These are phyloP conservation scores for Thyridium curvatum DNA, from an alignment of 2,329 filamentous ascomycete genomes.

Conservation along the genomic window DNA sequence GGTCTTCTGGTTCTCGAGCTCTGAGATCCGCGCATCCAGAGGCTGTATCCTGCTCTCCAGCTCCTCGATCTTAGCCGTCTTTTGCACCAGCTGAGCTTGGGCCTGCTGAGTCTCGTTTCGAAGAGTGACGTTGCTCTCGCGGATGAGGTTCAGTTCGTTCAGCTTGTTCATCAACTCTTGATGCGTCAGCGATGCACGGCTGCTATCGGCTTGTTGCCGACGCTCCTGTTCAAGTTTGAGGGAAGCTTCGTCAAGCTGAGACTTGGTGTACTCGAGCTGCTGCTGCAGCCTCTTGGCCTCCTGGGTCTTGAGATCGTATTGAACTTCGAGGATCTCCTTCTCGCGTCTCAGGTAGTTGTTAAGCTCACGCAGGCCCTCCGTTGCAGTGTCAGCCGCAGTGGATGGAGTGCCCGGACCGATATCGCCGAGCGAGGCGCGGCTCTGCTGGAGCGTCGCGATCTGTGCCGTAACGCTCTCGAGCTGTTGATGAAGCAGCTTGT, in stretches of 20 bases:
- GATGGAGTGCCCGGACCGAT: slow-evolving; percentile 47
- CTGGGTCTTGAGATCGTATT: slow-evolving; percentile 82
- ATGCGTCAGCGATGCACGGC: slow-evolving; percentile 69
- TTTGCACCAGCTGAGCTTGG: slow-evolving; percentile 69
- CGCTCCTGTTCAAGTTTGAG: slow-evolving; percentile 90
- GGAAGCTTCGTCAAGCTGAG: slow-evolving; percentile 81
- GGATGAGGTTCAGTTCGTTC: slow-evolving; percentile 91
- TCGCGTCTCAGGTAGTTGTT: slow-evolving; percentile 88
- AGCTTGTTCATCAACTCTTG: slow-evolving; percentile 91
- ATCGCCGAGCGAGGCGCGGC: slow-evolving; percentile 47
- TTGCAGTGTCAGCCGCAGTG: slow-evolving; percentile 48
- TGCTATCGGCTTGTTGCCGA: slow-evolving; percentile 65
- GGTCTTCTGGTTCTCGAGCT: slow-evolving; percentile 74
- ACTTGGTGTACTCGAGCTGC: slow-evolving; percentile 80
- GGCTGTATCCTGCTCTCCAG: slow-evolving; percentile 73
- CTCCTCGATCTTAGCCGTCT: slow-evolving; percentile 67
- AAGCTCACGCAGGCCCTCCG: slow-evolving; percentile 79
- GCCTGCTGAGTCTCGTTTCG: slow-evolving; percentile 80
- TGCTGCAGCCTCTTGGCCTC: slow-evolving; percentile 86
- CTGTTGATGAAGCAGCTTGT: slow-evolving; percentile 83
- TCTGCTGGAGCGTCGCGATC: slow-evolving; percentile 73
- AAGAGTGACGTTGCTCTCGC: slow-evolving; percentile 88
- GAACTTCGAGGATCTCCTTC: slow-evolving; percentile 97
- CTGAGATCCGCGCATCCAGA: slow-evolving; percentile 70
- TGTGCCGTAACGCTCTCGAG: slow-evolving; percentile 78